Conservation (phyloP, 257 asterid genomes). For the Datura wrightii region DNA sequence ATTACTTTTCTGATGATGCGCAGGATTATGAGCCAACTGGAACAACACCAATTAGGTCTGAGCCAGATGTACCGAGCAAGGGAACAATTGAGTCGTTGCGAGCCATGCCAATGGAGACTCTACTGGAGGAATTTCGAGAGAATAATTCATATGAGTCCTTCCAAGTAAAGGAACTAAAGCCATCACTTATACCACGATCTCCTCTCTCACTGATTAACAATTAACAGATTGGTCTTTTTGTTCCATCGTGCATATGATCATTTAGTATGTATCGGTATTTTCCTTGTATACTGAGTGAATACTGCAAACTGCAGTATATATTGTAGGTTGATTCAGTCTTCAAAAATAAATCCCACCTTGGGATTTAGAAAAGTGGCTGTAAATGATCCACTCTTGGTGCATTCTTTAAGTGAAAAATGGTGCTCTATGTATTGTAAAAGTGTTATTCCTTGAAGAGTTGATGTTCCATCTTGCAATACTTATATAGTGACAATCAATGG, state of each 20-base stretch:
- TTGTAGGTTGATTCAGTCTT: constrained; percentile 26
- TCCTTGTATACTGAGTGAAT: constrained; percentile 22
- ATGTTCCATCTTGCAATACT: background rate
- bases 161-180: constrained; percentile 57
- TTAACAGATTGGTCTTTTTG: constrained; percentile 8
- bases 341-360: constrained; percentile 26
- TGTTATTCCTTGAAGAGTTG: constrained; percentile 20
- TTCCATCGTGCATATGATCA: constrained; percentile 17
- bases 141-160: constrained; percentile 58
- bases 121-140: constrained; percentile 73
- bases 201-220: constrained; percentile 75
- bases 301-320: constrained; percentile 25
- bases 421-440: background rate
- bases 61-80: constrained; percentile 72
- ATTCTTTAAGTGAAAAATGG: background rate
- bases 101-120: constrained; percentile 76
- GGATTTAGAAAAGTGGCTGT: constrained; percentile 29
- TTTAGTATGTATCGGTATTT: constrained; percentile 46
- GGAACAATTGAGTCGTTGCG: constrained; percentile 73
- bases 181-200: constrained; percentile 68
- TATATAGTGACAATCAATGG: background rate
- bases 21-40: constrained; percentile 91
- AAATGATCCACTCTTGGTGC: background rate
- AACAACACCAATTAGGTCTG: constrained; percentile 63
- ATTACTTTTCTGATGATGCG: constrained; percentile 26